These are phyloP conservation scores for Rhodotorula sp. DNA, from an alignment of 1,284 basidiomycete genomes.

Conservation along the genomic window DNA sequence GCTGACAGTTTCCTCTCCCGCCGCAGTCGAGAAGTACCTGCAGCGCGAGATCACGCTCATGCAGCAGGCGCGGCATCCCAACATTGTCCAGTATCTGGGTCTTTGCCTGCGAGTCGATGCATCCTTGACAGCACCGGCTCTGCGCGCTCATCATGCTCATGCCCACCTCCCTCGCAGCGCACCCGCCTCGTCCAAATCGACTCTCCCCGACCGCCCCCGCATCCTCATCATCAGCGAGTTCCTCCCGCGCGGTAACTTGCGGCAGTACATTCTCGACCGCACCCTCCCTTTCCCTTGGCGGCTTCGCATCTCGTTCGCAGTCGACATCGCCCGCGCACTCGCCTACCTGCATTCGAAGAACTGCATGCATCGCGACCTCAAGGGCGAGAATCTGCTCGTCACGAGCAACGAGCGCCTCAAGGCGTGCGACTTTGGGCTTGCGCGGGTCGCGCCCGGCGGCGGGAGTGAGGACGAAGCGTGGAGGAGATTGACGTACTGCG, in stretches of 20 bases:
- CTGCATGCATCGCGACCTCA: conserved; percentile 73
- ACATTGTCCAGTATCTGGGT: conserved; percentile 80
- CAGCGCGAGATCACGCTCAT: conserved; percentile 93
- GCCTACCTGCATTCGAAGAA: conserved; percentile 94
- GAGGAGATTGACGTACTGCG: conserved; percentile 83
- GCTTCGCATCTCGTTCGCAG: conserved; percentile 87
- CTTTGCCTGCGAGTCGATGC: conserved; percentile 70
- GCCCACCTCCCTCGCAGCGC: background rate
- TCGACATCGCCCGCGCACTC: conserved; percentile 88
- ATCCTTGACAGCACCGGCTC: background rate
- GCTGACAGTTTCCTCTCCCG: no score
- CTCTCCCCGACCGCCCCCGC: background rate
- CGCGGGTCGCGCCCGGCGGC: conserved; percentile 73
- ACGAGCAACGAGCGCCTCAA: conserved; percentile 91
- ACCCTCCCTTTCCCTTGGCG: conserved; percentile 81
- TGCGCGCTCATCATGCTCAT: background rate
- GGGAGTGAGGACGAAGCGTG: conserved; percentile 79
- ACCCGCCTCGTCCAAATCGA: conserved; percentile 3
- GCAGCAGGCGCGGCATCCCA: conserved; percentile 59
- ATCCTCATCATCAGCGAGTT: conserved; percentile 45
- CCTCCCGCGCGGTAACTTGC: conserved; percentile 65
- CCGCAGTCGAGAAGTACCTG: conserved; percentile 82
- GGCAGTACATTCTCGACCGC: conserved; percentile 77
- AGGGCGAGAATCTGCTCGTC: conserved; percentile 94
- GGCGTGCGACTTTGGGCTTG: conserved; percentile 82